Conservation (phyloP, 2,329 filamentous ascomycete species). For the Arthrobotrys sinensis region DNA sequence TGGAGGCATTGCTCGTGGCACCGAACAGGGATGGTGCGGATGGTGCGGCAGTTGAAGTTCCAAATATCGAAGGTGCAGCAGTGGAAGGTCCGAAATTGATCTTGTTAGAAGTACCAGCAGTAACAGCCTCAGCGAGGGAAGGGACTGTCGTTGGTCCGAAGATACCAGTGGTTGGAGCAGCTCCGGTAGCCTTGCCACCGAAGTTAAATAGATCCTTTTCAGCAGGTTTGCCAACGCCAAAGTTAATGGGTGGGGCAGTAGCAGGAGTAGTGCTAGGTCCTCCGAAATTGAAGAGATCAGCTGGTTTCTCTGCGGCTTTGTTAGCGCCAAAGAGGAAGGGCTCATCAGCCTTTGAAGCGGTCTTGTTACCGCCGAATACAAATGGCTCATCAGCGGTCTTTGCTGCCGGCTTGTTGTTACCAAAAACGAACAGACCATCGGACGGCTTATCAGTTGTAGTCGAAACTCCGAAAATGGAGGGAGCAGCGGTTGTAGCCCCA, state of each 20-base stretch:
- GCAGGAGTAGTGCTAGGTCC: constrained; percentile 37
- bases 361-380: constrained; percentile 38
- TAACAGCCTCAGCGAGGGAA: neutral
- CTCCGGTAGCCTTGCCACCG: constrained; percentile 9
- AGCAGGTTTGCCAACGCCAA: constrained; percentile 14
- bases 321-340: constrained; percentile 31
- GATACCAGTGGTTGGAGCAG: constrained; percentile 30
- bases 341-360: constrained; percentile 24
- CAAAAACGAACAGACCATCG: constrained; percentile 22
- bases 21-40: constrained; percentile 30
- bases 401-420: constrained; percentile 24
- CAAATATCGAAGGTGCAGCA: constrained; percentile 17
- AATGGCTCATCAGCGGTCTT: constrained; percentile 31
- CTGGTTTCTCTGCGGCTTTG: neutral
- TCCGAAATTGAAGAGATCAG: constrained; percentile 22
- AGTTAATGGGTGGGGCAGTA: constrained; percentile 26
- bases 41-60: constrained; percentile 27
- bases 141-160: constrained; percentile 22
- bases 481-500: constrained; percentile 35
- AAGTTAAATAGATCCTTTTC: constrained; percentile 9
- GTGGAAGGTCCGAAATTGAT: constrained; percentile 41
- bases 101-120: constrained; percentile 27
- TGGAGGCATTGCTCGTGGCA: constrained; percentile 38
- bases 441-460: constrained; percentile 20
- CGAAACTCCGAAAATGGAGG: constrained; percentile 29